A percentile compares a stretch with the other conserved stretches of the same genome.
Evolutionary conservation across 1,139 yeast species (phyloP).

Genomic region (Magnusiomyces magnusii): DNA sequence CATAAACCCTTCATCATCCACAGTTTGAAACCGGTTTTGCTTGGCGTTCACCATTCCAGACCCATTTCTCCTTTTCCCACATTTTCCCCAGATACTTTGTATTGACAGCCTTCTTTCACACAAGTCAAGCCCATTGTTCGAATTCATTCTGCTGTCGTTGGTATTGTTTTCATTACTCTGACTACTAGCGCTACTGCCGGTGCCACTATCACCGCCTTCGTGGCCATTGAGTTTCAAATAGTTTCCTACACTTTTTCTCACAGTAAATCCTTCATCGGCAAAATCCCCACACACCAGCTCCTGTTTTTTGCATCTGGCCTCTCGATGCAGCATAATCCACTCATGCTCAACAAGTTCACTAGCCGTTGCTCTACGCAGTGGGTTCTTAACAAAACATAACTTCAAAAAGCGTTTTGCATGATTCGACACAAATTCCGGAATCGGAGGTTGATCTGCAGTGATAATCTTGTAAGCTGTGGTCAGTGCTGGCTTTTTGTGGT

Average conservation of each 20-base stretch:
- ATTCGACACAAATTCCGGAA: conserved; percentile 55
- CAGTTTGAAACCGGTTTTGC: no score
- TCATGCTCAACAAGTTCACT: conserved; percentile 48
- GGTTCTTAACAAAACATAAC: conserved; percentile 74
- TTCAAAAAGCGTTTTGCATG: conserved; percentile 49
- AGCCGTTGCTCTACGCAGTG: conserved; percentile 53
- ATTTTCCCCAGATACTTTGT: neutral
- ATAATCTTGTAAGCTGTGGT: conserved; percentile 92
- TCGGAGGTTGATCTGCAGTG: conserved; percentile 70
- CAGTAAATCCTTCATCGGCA: neutral
- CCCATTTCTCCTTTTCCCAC: neutral
- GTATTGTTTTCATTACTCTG: neutral
- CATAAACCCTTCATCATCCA: neutral
- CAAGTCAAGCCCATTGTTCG: no score
- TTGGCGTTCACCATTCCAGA: no score
- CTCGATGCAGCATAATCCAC: conserved; percentile 41
- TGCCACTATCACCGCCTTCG: no score
- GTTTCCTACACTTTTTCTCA: neutral
- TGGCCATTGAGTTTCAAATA: neutral
- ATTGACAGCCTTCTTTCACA: neutral
- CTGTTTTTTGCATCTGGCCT: neutral
- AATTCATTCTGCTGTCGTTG: no score
- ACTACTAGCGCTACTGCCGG: neutral
- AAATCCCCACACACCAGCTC: neutral
- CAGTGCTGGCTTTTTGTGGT: conserved; percentile 41